Conservation (phyloP, 768 basidiomycete genomes). For the Exidia glandulosa region DNA sequence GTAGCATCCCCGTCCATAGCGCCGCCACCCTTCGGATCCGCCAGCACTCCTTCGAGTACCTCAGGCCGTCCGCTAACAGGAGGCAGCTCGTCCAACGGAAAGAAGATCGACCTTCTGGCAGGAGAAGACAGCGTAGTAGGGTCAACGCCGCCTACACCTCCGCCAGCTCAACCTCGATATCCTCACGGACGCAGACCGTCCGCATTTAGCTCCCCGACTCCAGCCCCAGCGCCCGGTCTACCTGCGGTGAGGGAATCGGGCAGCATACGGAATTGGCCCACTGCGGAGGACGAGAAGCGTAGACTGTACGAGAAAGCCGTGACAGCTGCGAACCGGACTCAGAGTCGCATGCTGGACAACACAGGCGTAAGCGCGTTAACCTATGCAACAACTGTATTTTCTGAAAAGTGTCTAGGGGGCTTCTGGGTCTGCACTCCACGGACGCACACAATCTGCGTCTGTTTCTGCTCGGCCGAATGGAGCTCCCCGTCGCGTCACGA, state of each 20-base stretch:
- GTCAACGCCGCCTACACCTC: slow-evolving; percentile 14
- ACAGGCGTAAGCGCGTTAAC: no score
- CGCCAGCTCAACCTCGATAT: not conserved
- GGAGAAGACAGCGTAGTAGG: slow-evolving; percentile 17
- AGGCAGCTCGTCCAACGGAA: not conserved
- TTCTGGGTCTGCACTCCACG: no score
- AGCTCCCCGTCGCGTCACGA: no score
- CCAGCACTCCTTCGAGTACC: not conserved
- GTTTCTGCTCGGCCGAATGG: no score
- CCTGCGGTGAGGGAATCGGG: not conserved
- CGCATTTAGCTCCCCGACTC: not conserved
- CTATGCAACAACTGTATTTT: no score
- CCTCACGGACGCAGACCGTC: not conserved
- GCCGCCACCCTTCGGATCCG: not conserved
- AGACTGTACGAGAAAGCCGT: slow-evolving; percentile 61
- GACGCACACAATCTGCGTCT: no score
- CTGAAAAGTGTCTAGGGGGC: no score
- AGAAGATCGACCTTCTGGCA: slow-evolving; percentile 1
- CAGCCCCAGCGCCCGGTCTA: not conserved
- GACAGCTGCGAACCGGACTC: slow-evolving; percentile 43
- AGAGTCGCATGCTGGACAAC: not conserved
- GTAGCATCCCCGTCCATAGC: not conserved
- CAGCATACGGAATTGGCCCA: slow-evolving; percentile 35
- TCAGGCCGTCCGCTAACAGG: not conserved
- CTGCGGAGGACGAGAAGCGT: slow-evolving; percentile 69